phyloP scores from a whole-genome alignment of 1,284 basidiomycete species.

The Pseudomicrostroma phylloplanum region DNA sequence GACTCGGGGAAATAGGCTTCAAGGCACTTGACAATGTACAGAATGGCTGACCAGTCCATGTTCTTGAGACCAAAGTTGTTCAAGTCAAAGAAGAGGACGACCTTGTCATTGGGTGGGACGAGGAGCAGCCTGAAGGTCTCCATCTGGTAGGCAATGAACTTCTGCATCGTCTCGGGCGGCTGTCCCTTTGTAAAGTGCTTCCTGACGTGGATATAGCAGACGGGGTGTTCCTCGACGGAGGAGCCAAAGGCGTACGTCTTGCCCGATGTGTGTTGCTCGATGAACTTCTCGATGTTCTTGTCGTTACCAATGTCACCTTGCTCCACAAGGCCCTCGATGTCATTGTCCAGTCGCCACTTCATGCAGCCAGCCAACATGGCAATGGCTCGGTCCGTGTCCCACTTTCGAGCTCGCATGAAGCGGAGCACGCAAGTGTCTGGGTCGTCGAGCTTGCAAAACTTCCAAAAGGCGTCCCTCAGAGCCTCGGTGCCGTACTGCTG shows the following conservation, averaged over 20 bases:
- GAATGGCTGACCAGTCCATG: constrained; percentile 45
- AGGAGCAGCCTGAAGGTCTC: constrained; percentile 50
- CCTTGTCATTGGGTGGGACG: constrained; percentile 49
- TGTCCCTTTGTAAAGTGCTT: constrained; percentile 43
- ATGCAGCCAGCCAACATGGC: constrained; percentile 50
- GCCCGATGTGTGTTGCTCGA: constrained; percentile 47
- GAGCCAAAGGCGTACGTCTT: constrained; percentile 51
- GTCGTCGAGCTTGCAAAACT: constrained; percentile 46
- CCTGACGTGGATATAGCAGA: constrained; percentile 45
- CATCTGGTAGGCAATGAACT: constrained; percentile 48
- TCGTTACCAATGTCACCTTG: constrained; percentile 50
- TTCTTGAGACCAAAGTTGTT: constrained; percentile 44
- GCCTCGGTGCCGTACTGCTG: constrained; percentile 48
- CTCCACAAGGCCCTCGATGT: constrained; percentile 49
- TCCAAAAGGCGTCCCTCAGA: constrained; percentile 50
- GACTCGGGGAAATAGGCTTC: constrained; percentile 52
- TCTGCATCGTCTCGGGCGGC: constrained; percentile 50
- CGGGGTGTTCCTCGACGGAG: constrained; percentile 47
- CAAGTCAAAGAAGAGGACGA: constrained; percentile 49
- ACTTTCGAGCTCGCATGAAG: constrained; percentile 52
- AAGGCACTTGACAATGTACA: constrained; percentile 43
- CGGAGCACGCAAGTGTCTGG: constrained; percentile 47
- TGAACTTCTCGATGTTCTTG: constrained; percentile 45
- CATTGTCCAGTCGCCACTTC: constrained; percentile 47
- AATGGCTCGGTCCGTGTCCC: constrained; percentile 50